Evolutionary conservation across 1,139 yeast species (phyloP).

Genomic region (Yamadazyma conglobata): DNA sequence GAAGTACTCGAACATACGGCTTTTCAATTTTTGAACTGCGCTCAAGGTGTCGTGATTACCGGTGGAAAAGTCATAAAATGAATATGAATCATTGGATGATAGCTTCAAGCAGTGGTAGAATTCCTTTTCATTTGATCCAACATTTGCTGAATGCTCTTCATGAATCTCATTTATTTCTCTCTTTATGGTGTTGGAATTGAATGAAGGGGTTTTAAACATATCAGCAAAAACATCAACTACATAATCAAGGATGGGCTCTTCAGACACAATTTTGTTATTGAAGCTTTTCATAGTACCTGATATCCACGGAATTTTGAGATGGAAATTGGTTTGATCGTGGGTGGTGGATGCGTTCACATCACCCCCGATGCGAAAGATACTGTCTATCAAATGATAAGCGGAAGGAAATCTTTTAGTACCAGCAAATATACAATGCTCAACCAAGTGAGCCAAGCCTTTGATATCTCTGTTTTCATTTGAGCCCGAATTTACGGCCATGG

Average conservation of each 20-base stretch:
- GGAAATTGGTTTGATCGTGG: constrained; percentile 59
- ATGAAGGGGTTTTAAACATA: constrained; percentile 48
- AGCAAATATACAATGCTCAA: constrained; percentile 64
- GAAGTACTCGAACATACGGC: constrained; percentile 26
- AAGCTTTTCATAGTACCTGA: constrained; percentile 6
- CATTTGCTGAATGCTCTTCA: constrained; percentile 59
- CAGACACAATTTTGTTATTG: constrained; percentile 10
- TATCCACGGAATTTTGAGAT: constrained; percentile 54
- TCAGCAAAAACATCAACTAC: constrained; percentile 50
- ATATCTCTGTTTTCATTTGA: constrained; percentile 58
- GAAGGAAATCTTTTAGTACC: constrained; percentile 56
- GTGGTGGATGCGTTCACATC: constrained; percentile 62
- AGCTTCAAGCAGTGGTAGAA: constrained; percentile 57
- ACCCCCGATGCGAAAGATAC: constrained; percentile 50
- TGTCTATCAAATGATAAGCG: constrained; percentile 42
- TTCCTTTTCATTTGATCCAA: constrained; percentile 38
- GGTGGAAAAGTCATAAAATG: constrained; percentile 45
- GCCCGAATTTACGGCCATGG: constrained; percentile 57
- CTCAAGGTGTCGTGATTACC: constrained; percentile 37
- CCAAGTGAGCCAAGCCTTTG: constrained; percentile 67
- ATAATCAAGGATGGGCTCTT: constrained; percentile 38
- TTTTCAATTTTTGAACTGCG: constrained; percentile 20
- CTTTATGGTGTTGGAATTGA: constrained; percentile 36
- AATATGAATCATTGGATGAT: constrained; percentile 41
- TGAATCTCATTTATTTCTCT: constrained; percentile 59